phyloP scores from a whole-genome alignment of 2,329 filamentous ascomycete genomes.

The Colletotrichum eleusines region DNA sequence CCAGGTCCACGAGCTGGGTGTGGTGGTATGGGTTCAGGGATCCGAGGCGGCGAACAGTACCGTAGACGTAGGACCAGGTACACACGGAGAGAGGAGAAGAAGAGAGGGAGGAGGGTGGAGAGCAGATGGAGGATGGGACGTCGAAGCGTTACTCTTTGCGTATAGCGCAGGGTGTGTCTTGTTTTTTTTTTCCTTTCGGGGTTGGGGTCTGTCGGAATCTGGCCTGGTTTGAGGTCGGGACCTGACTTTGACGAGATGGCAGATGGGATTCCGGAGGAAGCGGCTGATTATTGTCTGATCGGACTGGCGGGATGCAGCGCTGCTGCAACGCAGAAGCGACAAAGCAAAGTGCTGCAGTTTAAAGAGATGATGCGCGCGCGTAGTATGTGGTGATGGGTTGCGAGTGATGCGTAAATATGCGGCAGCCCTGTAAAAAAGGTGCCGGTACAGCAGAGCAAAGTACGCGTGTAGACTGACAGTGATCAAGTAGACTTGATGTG shows the following conservation, averaged over 20 bases:
- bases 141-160: slow-evolving; percentile 39
- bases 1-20: slow-evolving; percentile 34
- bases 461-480: slow-evolving; percentile 16
- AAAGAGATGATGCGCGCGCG: slow-evolving; percentile 7
- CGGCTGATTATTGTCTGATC: slow-evolving; percentile 40
- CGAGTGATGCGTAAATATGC: slow-evolving; percentile 8
- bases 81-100: slow-evolving; percentile 18
- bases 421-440: background rate
- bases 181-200: slow-evolving; percentile 32
- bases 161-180: slow-evolving; percentile 38
- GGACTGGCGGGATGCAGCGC: slow-evolving; percentile 30
- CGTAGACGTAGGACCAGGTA: slow-evolving; percentile 31
- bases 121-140: slow-evolving; percentile 30
- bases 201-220: slow-evolving; percentile 38
- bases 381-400: slow-evolving; percentile 10
- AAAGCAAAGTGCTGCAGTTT: slow-evolving; percentile 1
- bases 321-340: slow-evolving; percentile 19
- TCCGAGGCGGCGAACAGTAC: slow-evolving; percentile 37
- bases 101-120: slow-evolving; percentile 29
- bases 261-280: slow-evolving; percentile 30
- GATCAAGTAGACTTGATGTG: slow-evolving; percentile 5
- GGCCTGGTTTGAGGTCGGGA: slow-evolving; percentile 32
- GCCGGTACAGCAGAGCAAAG: slow-evolving; percentile 12
- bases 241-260: slow-evolving; percentile 32
- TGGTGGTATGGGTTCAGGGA: slow-evolving; percentile 33